Conservation (phyloP, 2,329 filamentous ascomycete genomes). For the Sarocladium brachiariae region DNA sequence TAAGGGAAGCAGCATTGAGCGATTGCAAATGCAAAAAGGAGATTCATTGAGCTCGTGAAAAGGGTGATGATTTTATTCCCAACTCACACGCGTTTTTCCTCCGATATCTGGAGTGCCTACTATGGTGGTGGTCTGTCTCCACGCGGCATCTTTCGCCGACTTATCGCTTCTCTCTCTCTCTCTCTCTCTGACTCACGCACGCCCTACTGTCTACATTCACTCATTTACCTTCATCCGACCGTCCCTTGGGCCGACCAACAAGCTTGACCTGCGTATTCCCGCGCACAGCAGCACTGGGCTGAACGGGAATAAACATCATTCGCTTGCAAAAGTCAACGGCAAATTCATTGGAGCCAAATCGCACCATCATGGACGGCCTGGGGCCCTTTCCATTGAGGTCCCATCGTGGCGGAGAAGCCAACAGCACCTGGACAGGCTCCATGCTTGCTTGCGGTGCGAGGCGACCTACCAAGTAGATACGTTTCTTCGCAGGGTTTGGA, state of each 20-base stretch:
- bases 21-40: too few species aligned
- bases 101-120: too few species aligned
- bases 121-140: too few species aligned
- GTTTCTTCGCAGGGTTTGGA: conserved; percentile 1
- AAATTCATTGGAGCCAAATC: background rate
- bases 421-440: background rate
- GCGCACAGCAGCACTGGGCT: background rate
- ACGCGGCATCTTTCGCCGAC: too few species aligned
- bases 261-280: background rate
- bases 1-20: too few species aligned
- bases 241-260: background rate
- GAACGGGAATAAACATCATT: background rate
- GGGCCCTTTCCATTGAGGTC: background rate
- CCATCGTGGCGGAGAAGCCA: background rate
- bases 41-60: too few species aligned
- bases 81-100: too few species aligned
- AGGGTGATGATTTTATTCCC: too few species aligned
- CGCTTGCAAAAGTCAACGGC: conserved; percentile 2
- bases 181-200: too few species aligned
- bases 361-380: background rate
- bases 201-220: too few species aligned
- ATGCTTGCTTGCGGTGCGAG: background rate
- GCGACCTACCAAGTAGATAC: conserved; percentile 1
- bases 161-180: too few species aligned
- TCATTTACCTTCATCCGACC: too few species aligned